Evolutionary conservation across 208 protist species (phyloP).

Genomic region (Angomonas ambiguus): DNA sequence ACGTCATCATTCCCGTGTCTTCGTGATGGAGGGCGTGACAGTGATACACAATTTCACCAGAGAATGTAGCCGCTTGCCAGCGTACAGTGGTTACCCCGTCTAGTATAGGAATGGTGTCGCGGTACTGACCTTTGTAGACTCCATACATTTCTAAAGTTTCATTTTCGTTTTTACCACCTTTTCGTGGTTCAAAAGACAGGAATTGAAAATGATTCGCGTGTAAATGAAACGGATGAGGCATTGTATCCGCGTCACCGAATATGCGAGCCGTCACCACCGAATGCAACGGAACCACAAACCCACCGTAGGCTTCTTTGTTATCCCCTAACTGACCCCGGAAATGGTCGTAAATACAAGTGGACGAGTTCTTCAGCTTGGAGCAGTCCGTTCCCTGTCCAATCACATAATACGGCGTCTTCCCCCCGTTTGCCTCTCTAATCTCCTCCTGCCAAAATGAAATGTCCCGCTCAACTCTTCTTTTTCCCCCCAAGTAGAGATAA

Average conservation of each 20-base stretch:
- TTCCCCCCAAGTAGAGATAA: constrained; percentile 34
- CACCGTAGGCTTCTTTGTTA: constrained; percentile 30
- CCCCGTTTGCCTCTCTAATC: not conserved
- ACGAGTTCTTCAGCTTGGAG: constrained; percentile 42
- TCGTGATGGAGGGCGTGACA: constrained; percentile 80
- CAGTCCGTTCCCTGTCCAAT: constrained; percentile 71
- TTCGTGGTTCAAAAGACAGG: constrained; percentile 58
- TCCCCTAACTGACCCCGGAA: constrained; percentile 49
- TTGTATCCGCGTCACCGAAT: constrained; percentile 61
- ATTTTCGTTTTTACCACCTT: constrained; percentile 71
- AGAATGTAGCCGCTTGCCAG: constrained; percentile 73
- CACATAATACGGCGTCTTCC: constrained; percentile 46
- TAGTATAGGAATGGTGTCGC: constrained; percentile 86
- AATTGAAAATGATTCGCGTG: constrained; percentile 88
- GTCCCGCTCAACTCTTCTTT: constrained; percentile 23
- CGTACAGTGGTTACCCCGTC: constrained; percentile 75
- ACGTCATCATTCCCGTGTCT: constrained; percentile 85
- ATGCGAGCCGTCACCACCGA: constrained; percentile 54
- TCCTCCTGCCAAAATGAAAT: constrained; percentile 67
- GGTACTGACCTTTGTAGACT: constrained; percentile 49
- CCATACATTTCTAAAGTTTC: constrained; percentile 64
- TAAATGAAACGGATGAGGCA: constrained; percentile 79
- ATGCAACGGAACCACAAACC: constrained; percentile 66
- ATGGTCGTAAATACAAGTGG: constrained; percentile 57
- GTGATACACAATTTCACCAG: constrained; percentile 81